These are phyloP conservation scores for Centrapalus pauciflorus DNA, from an alignment of 129 eudicot species.

Conservation along the genomic window DNA sequence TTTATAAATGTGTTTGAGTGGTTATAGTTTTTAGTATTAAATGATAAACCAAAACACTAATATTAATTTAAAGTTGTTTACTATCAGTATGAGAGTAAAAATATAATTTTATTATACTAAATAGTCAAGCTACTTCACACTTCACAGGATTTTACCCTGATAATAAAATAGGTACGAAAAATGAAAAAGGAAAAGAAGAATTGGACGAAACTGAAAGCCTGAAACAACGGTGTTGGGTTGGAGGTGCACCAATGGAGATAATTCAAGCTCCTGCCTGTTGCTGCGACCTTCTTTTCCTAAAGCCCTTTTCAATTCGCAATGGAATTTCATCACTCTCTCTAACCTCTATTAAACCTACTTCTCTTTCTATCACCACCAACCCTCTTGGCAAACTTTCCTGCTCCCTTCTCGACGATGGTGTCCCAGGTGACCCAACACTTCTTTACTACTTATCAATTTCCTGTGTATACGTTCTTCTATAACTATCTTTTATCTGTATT, in stretches of 20 bases:
- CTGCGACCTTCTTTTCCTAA: constrained; percentile 16
- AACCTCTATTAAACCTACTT: constrained; percentile 5
- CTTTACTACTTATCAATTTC: neutral
- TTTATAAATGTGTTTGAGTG: too few species aligned
- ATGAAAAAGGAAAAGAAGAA: constrained; percentile 5
- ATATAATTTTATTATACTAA: too few species aligned
- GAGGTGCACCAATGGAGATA: constrained; percentile 38
- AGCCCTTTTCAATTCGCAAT: constrained; percentile 12
- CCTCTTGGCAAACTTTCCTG: constrained; percentile 31
- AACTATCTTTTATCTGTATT: neutral
- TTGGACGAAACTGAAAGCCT: constrained; percentile 10
- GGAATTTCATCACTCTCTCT: constrained; percentile 1
- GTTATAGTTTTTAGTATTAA: too few species aligned
- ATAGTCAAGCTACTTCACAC: too few species aligned
- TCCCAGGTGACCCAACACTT: constrained; percentile 34
- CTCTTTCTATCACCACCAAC: constrained; percentile 14
- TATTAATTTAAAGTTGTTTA: too few species aligned
- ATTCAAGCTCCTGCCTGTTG: constrained; percentile 35
- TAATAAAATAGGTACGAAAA: too few species aligned
- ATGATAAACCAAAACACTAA: too few species aligned
- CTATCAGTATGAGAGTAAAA: too few species aligned
- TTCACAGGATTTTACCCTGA: too few species aligned
- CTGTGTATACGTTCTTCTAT: neutral
- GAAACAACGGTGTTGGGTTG: neutral
- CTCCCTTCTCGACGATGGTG: constrained; percentile 44